phyloP scores from a whole-genome alignment of 2,329 filamentous ascomycete genomes.

The Xylariaceae sp. region DNA sequence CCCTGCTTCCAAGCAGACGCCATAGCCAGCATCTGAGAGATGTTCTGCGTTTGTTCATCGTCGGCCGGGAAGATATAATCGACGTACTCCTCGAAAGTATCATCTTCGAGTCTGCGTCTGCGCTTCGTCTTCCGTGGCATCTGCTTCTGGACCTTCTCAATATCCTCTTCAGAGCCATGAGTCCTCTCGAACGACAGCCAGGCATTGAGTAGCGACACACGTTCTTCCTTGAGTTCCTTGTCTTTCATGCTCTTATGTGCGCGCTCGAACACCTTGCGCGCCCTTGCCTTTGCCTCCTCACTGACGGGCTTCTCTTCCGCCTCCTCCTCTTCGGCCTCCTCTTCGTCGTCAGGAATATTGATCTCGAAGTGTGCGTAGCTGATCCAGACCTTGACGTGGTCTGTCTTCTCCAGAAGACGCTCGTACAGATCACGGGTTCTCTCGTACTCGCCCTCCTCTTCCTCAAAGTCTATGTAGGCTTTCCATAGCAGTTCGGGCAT shows the following conservation, averaged over 20 bases:
- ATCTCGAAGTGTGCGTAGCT: constrained; percentile 98
- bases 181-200: constrained; percentile 91
- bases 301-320: constrained; percentile 68
- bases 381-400: constrained; percentile 99
- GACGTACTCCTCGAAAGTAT: constrained; percentile 92
- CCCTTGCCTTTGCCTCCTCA: constrained; percentile 78
- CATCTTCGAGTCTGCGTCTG: constrained; percentile 85
- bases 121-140: constrained; percentile 95
- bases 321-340: constrained; percentile 58
- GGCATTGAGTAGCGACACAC: constrained; percentile 85
- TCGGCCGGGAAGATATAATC: constrained; percentile 97
- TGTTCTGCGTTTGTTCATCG: constrained; percentile 78
- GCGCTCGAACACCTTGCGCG: constrained; percentile 79
- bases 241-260: constrained; percentile 87
- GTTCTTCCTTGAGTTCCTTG: constrained; percentile 86
- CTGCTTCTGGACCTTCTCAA: constrained; percentile 82
- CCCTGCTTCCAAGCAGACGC: constrained; percentile 84
- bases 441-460: constrained; percentile 90
- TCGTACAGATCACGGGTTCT: constrained; percentile 81
- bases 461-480: constrained; percentile 97
- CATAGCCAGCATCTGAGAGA: constrained; percentile 80
- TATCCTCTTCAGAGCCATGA: constrained; percentile 72
- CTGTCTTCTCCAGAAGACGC: constrained; percentile 87
- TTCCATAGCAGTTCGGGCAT: constrained; percentile 99
- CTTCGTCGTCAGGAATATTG: constrained; percentile 77